A percentile compares a stretch with the other conserved stretches of the same genome.
These are phyloP conservation scores for Apiospora arundinis DNA, from an alignment of 2,329 filamentous ascomycete genomes.

Conservation along the genomic window DNA sequence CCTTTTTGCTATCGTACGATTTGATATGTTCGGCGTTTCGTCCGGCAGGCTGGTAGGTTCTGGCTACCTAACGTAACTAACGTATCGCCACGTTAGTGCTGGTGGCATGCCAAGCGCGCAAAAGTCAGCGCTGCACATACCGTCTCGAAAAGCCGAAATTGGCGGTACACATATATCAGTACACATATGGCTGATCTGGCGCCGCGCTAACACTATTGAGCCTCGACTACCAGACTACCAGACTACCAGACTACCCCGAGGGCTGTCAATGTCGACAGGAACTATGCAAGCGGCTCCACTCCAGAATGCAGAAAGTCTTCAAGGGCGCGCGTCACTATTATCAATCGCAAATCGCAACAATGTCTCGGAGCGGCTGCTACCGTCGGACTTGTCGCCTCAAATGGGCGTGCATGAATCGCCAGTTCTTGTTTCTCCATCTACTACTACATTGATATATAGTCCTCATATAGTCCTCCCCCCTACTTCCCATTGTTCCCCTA, in stretches of 20 bases:
- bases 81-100: not conserved
- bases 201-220: not conserved
- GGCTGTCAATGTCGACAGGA: not conserved
- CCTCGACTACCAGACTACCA: too few relatives aligned
- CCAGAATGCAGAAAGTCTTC: not conserved
- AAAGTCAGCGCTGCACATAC: not conserved
- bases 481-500: not conserved
- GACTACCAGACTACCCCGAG: too few relatives aligned
- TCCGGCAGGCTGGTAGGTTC: not conserved
- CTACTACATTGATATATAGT: too few relatives aligned
- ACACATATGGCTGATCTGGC: not conserved
- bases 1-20: not conserved
- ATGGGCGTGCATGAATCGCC: not conserved
- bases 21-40: not conserved
- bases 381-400: not conserved
- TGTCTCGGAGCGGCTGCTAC: not conserved
- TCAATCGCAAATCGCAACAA: too few relatives aligned
- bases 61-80: not conserved
- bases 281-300: not conserved
- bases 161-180: not conserved
- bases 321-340: too few relatives aligned
- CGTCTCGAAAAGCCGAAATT: not conserved
- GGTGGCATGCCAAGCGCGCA: not conserved
- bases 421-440: not conserved
- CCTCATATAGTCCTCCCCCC: not conserved